Conservation (phyloP, 208 protist genomes). For the Acanthamoeba castellanii region DNA sequence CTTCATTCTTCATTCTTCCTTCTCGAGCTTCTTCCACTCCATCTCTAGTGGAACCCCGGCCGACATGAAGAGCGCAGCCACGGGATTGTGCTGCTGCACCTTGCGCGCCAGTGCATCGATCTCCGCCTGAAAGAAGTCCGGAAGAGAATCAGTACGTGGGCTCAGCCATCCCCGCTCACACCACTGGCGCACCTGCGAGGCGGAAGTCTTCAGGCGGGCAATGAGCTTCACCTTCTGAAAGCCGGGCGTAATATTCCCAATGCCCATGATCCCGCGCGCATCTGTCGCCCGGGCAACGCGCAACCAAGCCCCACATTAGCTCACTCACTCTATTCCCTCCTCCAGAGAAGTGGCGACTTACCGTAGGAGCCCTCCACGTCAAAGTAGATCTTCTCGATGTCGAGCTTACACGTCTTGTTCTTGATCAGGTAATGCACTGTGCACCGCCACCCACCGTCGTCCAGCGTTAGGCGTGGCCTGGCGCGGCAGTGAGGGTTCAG, state of each 20-base stretch:
- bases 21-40: slow-evolving; percentile 50
- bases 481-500: not conserved
- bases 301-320: not conserved
- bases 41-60: not conserved
- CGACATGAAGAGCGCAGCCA: slow-evolving; percentile 4
- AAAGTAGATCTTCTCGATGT: slow-evolving; percentile 54
- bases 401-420: slow-evolving; percentile 28
- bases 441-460: not conserved
- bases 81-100: slow-evolving; percentile 56
- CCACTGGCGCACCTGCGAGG: not conserved
- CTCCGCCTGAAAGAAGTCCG: not conserved
- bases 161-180: not conserved
- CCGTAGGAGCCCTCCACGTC: slow-evolving; percentile 21
- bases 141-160: not conserved
- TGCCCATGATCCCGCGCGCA: slow-evolving; percentile 38
- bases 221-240: slow-evolving; percentile 58
- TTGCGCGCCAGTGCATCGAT: slow-evolving; percentile 30
- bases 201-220: not conserved
- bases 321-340: not conserved
- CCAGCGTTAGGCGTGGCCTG: not conserved
- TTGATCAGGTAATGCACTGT: slow-evolving; percentile 67
- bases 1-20: not conserved
- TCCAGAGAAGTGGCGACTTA: not conserved
- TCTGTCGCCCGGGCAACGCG: not conserved
- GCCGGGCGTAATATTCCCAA: not conserved